These are phyloP conservation scores for Apiospora phragmitis DNA, from an alignment of 2,329 filamentous ascomycete genomes.

Conservation along the genomic window DNA sequence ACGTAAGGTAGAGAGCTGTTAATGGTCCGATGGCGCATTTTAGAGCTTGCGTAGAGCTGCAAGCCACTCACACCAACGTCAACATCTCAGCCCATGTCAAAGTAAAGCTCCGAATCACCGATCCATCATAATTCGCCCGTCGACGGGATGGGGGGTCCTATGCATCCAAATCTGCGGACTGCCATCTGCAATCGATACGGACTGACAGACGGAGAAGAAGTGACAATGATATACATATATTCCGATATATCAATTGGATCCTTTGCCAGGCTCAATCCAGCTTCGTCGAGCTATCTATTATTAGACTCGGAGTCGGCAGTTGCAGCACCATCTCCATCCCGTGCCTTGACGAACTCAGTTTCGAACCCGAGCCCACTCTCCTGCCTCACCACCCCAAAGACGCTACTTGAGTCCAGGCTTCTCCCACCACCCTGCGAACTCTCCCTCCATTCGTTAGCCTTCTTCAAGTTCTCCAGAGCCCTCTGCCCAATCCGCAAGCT, in stretches of 20 bases:
- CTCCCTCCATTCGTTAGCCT: slow-evolving; percentile 37
- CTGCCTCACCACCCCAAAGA: slow-evolving; percentile 48
- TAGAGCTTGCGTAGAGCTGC: slow-evolving; percentile 1
- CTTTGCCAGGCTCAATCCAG: not conserved
- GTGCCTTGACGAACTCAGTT: slow-evolving; percentile 34
- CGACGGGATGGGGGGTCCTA: not conserved
- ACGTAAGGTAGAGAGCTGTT: not conserved
- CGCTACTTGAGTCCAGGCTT: slow-evolving; percentile 48
- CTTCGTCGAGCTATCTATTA: not conserved
- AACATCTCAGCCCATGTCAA: not conserved
- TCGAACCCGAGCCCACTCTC: slow-evolving; percentile 46
- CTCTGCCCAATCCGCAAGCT: slow-evolving; percentile 43
- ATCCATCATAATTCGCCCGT: not conserved
- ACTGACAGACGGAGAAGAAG: not conserved
- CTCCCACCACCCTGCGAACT: slow-evolving; percentile 33
- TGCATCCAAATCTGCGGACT: not conserved
- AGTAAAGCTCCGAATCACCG: not conserved
- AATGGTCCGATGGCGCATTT: not conserved
- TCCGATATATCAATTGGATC: not conserved
- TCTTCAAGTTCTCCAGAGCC: slow-evolving; percentile 41
- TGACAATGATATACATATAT: not conserved
- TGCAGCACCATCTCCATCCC: slow-evolving; percentile 26
- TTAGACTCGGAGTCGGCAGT: not conserved
- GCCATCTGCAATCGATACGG: not conserved
- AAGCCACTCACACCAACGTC: not conserved